Evolutionary conservation across 805 yeast species (phyloP).

Genomic region (Yarrowia hollandica): DNA sequence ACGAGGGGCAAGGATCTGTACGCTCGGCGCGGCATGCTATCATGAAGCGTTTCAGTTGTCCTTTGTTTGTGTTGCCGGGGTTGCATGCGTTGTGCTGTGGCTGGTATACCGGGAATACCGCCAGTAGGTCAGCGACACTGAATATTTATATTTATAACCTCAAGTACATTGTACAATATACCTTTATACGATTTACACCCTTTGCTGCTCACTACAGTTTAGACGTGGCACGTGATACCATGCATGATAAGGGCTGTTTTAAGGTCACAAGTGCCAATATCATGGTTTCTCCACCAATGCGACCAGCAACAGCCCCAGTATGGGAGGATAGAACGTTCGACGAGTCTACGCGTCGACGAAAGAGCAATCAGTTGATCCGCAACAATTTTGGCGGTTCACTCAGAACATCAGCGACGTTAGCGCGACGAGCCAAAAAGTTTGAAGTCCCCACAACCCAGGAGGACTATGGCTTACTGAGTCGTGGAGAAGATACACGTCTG

Average conservation of each 20-base stretch:
- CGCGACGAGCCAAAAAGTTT: constrained; percentile 22
- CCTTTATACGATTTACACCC: neutral
- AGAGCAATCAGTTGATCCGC: neutral
- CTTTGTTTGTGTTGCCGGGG: constrained; percentile 3
- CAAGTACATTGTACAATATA: neutral
- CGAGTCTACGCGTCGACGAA: neutral
- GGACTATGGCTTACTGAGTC: constrained; percentile 47
- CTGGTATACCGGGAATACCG: constrained; percentile 21
- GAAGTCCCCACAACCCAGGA: neutral
- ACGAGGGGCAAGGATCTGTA: constrained; percentile 34
- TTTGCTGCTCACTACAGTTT: neutral
- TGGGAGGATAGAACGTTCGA: neutral
- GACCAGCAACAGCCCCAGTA: constrained; percentile 19
- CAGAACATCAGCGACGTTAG: neutral
- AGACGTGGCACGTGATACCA: neutral
- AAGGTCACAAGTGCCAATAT: constrained; percentile 3
- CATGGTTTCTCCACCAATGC: neutral
- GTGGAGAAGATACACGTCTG: constrained; percentile 46
- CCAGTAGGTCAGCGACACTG: neutral
- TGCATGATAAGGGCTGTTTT: constrained; percentile 15
- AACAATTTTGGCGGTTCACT: constrained; percentile 8
- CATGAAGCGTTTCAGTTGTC: constrained; percentile 31
- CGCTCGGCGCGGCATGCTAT: constrained; percentile 35
- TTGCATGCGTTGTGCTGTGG: constrained; percentile 23
- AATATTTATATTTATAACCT: constrained; percentile 9